phyloP scores from a whole-genome alignment of 257 asterid species.

The Jasminum sambac region DNA sequence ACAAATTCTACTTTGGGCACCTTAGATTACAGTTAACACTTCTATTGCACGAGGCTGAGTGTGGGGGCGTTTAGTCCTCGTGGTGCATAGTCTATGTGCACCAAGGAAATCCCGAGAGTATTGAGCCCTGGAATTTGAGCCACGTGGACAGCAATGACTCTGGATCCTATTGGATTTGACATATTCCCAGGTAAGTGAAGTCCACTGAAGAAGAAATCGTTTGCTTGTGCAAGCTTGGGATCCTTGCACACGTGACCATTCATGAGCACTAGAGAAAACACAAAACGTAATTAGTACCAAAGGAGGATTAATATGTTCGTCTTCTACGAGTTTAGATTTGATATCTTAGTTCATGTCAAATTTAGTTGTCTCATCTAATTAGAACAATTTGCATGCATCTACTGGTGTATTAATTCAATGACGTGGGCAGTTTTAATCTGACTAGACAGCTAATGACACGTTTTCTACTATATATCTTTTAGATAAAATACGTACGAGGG shows the following conservation, averaged over 20 bases:
- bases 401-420: too few relatives aligned
- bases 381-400: too few relatives aligned
- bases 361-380: too few relatives aligned
- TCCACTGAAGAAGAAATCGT: constrained; percentile 21
- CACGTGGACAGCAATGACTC: constrained; percentile 10
- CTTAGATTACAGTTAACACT: constrained; percentile 33
- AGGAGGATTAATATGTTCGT: not conserved
- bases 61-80: constrained; percentile 42
- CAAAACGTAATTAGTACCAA: not conserved
- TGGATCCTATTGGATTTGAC: constrained; percentile 10
- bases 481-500: not conserved
- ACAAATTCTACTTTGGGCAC: constrained; percentile 39
- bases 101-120: constrained; percentile 28
- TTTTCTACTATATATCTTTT: not conserved
- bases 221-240: constrained; percentile 17
- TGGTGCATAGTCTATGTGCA: constrained; percentile 31
- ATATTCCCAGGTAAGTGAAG: constrained; percentile 22
- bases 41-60: constrained; percentile 46
- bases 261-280: constrained; percentile 3
- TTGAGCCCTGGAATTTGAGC: constrained; percentile 18
- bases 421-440: too few relatives aligned
- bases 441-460: too few relatives aligned
- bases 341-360: too few relatives aligned
- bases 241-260: constrained; percentile 23
- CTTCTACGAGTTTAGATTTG: not conserved